Conservation (phyloP, 371 early-diverging fungal species). For the Nematocida displodere region DNA sequence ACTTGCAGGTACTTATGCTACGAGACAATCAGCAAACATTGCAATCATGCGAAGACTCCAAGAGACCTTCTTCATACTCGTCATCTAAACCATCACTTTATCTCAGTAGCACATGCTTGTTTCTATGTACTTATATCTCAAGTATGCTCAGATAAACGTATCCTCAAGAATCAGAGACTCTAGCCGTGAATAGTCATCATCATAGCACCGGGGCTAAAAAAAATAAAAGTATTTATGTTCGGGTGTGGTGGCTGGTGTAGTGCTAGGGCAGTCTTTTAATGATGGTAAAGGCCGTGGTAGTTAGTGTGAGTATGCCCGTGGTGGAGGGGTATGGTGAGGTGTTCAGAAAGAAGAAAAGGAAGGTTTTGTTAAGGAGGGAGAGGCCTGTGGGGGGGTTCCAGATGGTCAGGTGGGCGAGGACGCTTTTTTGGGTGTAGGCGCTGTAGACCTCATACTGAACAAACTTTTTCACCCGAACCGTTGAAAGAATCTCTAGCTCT, state of each 20-base stretch:
- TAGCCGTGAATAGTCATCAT: slow-evolving; percentile 50
- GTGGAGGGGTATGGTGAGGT: background rate
- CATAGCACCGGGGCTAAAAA: slow-evolving; percentile 37
- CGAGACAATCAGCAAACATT: slow-evolving; percentile 29
- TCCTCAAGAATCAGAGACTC: slow-evolving; percentile 52
- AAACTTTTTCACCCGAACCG: background rate
- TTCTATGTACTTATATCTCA: background rate
- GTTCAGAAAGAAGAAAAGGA: slow-evolving; percentile 21
- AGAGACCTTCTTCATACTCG: slow-evolving; percentile 34
- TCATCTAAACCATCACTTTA: slow-evolving; percentile 54
- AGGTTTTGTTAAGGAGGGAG: background rate
- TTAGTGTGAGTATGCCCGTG: background rate
- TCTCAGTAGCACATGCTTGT: too few relatives aligned
- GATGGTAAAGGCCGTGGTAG: slow-evolving; percentile 1
- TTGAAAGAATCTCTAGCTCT: background rate
- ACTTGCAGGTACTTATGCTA: slow-evolving; percentile 23
- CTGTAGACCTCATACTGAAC: slow-evolving; percentile 20
- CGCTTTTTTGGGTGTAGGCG: background rate
- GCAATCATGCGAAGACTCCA: background rate
- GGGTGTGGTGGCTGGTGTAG: too few relatives aligned
- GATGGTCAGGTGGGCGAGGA: background rate
- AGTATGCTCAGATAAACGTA: slow-evolving; percentile 22
- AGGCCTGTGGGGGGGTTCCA: background rate
- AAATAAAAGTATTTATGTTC: too few relatives aligned
- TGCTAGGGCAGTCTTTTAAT: too few relatives aligned